Conservation (phyloP, 352 stramenopile genomes). For the Elongisporangium anandrum region DNA sequence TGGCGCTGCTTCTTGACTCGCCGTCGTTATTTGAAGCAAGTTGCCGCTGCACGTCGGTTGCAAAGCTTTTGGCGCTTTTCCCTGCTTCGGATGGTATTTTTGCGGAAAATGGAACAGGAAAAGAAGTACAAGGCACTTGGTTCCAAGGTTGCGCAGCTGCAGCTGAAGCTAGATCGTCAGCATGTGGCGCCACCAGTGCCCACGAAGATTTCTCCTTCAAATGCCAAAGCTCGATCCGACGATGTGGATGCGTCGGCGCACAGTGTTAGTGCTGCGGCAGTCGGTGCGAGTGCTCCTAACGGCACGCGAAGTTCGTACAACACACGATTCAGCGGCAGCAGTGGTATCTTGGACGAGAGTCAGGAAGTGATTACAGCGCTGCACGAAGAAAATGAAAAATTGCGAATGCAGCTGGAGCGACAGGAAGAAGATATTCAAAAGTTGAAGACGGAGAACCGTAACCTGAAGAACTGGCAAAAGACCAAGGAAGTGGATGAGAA, state of each 20-base stretch:
- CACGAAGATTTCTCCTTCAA: constrained; percentile 39
- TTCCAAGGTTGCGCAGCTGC: constrained; percentile 65
- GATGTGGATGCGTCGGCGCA: not conserved
- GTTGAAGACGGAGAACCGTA: constrained; percentile 77
- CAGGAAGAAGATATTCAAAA: constrained; percentile 72
- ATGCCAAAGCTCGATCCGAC: constrained; percentile 21
- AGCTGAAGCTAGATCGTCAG: constrained; percentile 67
- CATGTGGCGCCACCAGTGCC: constrained; percentile 23
- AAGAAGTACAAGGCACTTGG: constrained; percentile 71
- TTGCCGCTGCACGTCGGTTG: constrained; percentile 42
- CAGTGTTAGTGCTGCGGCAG: not conserved
- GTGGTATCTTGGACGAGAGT: constrained; percentile 78
- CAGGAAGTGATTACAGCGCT: constrained; percentile 85
- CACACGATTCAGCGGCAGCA: constrained; percentile 52
- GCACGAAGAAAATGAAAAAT: constrained; percentile 76
- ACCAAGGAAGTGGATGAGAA: constrained; percentile 86
- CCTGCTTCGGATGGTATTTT: constrained; percentile 65
- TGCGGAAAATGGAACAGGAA: constrained; percentile 80
- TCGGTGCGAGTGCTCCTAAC: constrained; percentile 13
- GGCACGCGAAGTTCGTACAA: constrained; percentile 29
- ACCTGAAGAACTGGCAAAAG: constrained; percentile 80
- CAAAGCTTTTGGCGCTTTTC: constrained; percentile 81
- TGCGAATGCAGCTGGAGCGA: constrained; percentile 68
- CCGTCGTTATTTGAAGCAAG: constrained; percentile 45
- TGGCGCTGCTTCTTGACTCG: constrained; percentile 54